Evolutionary conservation across 2,329 filamentous ascomycete genomes (phyloP), one percentile per base, ranked within the genome.

Genomic region (Botrytis medusae): DNA sequence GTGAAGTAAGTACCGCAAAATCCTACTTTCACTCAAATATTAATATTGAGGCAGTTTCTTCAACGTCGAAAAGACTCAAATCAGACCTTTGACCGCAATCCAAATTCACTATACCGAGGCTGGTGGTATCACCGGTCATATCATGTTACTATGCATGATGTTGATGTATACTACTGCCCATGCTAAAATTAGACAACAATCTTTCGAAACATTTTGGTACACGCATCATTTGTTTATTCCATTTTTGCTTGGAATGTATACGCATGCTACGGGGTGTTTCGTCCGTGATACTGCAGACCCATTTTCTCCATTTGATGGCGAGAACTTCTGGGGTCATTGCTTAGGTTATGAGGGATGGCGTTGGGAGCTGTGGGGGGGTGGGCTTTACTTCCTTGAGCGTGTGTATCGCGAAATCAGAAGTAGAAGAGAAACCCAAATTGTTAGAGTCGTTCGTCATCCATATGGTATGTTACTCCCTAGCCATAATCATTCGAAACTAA

Each of bases 121-220:
- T 68, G 95, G 94, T 79, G 96, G 96, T 75, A 92, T 98, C 75
- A 99, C 96, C 2, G 96, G 96, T 10, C 96, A 99, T 83, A 88
- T 98, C 75, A 99, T 99, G 96, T 88, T 98, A 40, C 87, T 99
- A n/a, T 98, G 95, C 87, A 99, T 99, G 96, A 85, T 99, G 76
- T 85, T 99, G 76, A 99, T 99, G 87, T 99, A 97, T 84, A 99
- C 96, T 1, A 98, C 95, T 0, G 92, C 96, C 4, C 96, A 99
- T 81, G 88, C 92, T 79, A 92, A 93, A 77, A 98, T 99, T 77
- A 92, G 96, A 72, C 95, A 98, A 82, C 96, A 99, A 82, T 97
- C 94, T 0, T 99, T 95, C 81, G 96, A 99, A 84, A 97, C 95
- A 0, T 99, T 99, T 82, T 99, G 96, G 96, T 99, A 99, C 84